A percentile compares a stretch with the other conserved stretches of the same genome.
phyloP scores from a whole-genome alignment of 1,284 basidiomycete genomes.

The Afroboletus lepidellus region DNA sequence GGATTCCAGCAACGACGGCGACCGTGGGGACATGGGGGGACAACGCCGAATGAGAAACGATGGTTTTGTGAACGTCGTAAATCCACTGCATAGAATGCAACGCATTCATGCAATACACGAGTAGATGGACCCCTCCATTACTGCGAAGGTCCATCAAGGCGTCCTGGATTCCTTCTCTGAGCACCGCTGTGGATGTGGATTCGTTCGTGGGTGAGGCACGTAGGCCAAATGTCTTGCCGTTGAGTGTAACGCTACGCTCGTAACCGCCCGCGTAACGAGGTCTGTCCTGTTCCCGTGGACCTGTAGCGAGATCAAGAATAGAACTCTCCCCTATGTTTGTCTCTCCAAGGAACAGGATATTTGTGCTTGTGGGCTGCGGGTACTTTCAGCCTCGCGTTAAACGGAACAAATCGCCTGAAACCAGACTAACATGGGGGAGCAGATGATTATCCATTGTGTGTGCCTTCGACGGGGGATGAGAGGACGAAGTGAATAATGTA shows the following conservation, averaged over 20 bases:
- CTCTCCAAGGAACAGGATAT: conserved; percentile 27
- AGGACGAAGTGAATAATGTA: conserved; percentile 8
- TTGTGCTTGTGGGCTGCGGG: conserved; percentile 10
- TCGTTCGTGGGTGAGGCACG: conserved; percentile 6
- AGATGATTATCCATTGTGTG: conserved; percentile 9
- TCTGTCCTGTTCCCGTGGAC: conserved; percentile 3
- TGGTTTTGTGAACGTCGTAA: conserved; percentile 9
- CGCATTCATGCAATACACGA: conserved; percentile 25
- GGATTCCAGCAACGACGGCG: conserved; percentile 20
- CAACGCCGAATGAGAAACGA: conserved; percentile 4
- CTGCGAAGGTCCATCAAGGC: conserved; percentile 13
- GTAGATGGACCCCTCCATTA: conserved; percentile 19
- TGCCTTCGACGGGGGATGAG: conserved; percentile 12
- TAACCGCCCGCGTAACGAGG: neutral
- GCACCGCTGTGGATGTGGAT: neutral
- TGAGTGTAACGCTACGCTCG: conserved; percentile 12
- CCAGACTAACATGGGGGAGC: conserved; percentile 11
- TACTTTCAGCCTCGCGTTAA: conserved; percentile 6
- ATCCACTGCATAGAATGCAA: conserved; percentile 17
- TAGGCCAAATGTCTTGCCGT: conserved; percentile 21
- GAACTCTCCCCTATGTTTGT: conserved; percentile 19
- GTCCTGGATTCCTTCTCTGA: conserved; percentile 8
- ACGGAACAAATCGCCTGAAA: neutral
- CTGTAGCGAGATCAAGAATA: conserved; percentile 20
- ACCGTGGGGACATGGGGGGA: conserved; percentile 15